These are phyloP conservation scores for Clavispora asparagi DNA, from an alignment of 805 yeast species.

Conservation along the genomic window DNA sequence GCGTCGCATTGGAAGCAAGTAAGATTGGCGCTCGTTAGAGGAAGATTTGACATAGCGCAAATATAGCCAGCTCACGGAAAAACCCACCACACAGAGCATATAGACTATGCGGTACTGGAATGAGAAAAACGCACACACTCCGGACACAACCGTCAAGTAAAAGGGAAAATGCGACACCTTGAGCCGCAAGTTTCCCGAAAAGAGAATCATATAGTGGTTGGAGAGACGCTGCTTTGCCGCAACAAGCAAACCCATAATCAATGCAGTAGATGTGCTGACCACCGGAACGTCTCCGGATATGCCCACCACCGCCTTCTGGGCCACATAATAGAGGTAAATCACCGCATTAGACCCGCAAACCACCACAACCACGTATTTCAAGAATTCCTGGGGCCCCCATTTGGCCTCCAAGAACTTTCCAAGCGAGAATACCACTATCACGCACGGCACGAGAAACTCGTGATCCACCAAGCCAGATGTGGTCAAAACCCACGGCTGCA, in stretches of 20 bases:
- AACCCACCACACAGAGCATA: constrained; percentile 24
- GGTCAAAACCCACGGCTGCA: constrained; percentile 47
- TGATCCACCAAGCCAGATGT: constrained; percentile 46
- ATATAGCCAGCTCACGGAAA: constrained; percentile 34
- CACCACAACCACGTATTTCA: constrained; percentile 40
- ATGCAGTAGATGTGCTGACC: constrained; percentile 49
- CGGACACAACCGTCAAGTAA: constrained; percentile 17
- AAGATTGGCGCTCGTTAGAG: constrained; percentile 40
- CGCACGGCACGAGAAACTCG: constrained; percentile 31
- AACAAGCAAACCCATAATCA: constrained; percentile 55
- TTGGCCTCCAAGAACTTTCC: constrained; percentile 62
- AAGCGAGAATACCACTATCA: constrained; percentile 41
- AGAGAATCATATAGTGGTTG: constrained; percentile 49
- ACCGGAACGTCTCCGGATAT: constrained; percentile 34
- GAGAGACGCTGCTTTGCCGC: constrained; percentile 64
- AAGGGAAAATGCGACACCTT: constrained; percentile 39
- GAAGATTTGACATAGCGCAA: constrained; percentile 37
- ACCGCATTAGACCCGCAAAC: constrained; percentile 31
- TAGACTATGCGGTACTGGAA: constrained; percentile 24
- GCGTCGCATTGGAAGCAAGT: constrained; percentile 30
- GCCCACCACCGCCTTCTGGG: constrained; percentile 10
- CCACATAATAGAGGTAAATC: constrained; percentile 23
- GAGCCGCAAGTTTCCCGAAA: constrained; percentile 43
- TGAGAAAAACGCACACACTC: constrained; percentile 11
- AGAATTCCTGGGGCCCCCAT: constrained; percentile 56